Evolutionary conservation across 1,284 basidiomycete species (phyloP).

Genomic region (Pseudomicrostroma phylloplanum): DNA sequence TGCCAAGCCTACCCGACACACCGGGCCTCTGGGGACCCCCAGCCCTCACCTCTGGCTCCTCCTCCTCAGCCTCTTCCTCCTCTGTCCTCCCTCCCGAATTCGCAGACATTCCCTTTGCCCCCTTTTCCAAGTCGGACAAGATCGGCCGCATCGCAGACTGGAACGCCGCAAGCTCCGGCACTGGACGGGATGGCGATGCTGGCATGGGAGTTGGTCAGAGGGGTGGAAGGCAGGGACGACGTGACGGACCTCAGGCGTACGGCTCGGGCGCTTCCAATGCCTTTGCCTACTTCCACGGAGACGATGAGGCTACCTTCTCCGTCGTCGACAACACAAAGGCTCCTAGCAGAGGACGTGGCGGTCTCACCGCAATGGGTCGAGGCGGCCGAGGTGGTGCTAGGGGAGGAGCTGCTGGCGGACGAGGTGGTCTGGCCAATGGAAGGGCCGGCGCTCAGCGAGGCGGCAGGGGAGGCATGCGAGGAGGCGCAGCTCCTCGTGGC

Average conservation of each 20-base stretch:
- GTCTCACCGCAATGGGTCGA: slow-evolving; percentile 53
- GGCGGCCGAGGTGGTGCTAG: slow-evolving; percentile 44
- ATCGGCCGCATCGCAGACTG: slow-evolving; percentile 96
- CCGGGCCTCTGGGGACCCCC: slow-evolving; percentile 44
- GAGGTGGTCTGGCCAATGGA: slow-evolving; percentile 37
- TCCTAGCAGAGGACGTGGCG: slow-evolving; percentile 32
- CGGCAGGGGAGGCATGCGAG: slow-evolving; percentile 50
- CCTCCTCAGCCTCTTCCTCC: slow-evolving; percentile 9
- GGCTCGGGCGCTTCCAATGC: slow-evolving; percentile 58
- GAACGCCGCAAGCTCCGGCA: slow-evolving; percentile 57
- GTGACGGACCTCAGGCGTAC: slow-evolving; percentile 34
- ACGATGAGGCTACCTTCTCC: slow-evolving; percentile 96
- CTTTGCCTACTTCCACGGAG: slow-evolving; percentile 97
- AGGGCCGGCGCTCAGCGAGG: slow-evolving; percentile 52
- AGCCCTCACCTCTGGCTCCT: slow-evolving; percentile 23
- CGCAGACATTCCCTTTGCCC: slow-evolving; percentile 63
- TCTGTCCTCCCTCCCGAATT: slow-evolving; percentile 37
- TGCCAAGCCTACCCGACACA: slow-evolving; percentile 33
- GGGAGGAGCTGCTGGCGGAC: slow-evolving; percentile 50
- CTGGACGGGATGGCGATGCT: slow-evolving; percentile 21
- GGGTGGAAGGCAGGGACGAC: slow-evolving; percentile 13
- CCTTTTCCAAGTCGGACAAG: slow-evolving; percentile 97
- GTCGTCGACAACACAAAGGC: slow-evolving; percentile 70
- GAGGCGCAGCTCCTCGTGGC: slow-evolving; percentile 52
- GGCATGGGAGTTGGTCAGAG: slow-evolving; percentile 10